A percentile compares a stretch with the other conserved stretches of the same genome.
phyloP scores from a whole-genome alignment of 768 basidiomycete species.

The Psilocybe tampanensis region DNA sequence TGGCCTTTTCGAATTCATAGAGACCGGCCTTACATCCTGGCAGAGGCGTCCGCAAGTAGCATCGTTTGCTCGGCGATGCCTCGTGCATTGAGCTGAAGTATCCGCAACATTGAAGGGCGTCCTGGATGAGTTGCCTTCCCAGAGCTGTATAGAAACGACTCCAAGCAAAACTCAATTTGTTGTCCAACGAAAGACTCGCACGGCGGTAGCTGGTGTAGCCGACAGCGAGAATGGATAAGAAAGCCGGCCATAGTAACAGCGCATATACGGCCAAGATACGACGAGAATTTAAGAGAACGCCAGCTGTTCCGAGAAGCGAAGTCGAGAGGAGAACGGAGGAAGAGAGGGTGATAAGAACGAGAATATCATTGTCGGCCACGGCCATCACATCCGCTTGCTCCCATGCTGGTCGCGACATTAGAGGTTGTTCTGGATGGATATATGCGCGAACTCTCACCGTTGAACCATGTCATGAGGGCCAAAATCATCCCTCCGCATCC shows the following conservation, averaged over 20 bases:
- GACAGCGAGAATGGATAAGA: conserved; percentile 57
- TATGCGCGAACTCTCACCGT: conserved; percentile 37
- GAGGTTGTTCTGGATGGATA: not conserved
- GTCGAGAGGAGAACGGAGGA: conserved; percentile 59
- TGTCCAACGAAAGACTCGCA: conserved; percentile 58
- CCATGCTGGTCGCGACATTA: conserved; percentile 45
- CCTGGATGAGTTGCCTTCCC: conserved; percentile 60
- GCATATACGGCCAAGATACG: conserved; percentile 69
- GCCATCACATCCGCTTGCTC: conserved; percentile 62
- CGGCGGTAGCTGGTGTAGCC: conserved; percentile 71
- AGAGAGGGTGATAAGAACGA: conserved; percentile 58
- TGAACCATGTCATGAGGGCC: conserved; percentile 61
- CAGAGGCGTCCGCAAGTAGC: conserved; percentile 62
- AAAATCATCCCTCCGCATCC: conserved; percentile 52
- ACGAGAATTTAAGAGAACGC: conserved; percentile 66
- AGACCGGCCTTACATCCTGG: conserved; percentile 72
- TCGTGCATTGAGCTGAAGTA: conserved; percentile 64
- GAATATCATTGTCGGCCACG: conserved; percentile 58
- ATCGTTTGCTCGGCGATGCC: conserved; percentile 55
- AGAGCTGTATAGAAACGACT: conserved; percentile 58
- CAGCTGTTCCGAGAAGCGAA: conserved; percentile 60
- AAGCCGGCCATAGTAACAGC: conserved; percentile 66
- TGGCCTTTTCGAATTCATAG: conserved; percentile 50
- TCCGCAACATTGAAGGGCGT: conserved; percentile 66
- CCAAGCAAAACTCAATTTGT: conserved; percentile 72